Evolutionary conservation across 306 rosid species (phyloP).

Genomic region (Cucurbita ficifolia): DNA sequence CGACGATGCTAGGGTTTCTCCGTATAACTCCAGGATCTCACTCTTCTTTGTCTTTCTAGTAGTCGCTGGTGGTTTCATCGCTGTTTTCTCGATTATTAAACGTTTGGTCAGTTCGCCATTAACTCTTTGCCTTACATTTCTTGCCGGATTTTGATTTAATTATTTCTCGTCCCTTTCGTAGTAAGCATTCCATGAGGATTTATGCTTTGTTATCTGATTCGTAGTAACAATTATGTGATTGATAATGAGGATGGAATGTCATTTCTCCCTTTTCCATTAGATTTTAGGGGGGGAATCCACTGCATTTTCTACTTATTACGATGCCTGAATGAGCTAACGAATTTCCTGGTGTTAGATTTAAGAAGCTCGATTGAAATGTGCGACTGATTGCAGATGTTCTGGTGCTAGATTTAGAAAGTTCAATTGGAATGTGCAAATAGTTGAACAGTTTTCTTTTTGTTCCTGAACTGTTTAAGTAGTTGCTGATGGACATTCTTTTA

Average conservation of each 20-base stretch:
- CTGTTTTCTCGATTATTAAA: slow-evolving; percentile 37
- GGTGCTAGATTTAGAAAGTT: neutral
- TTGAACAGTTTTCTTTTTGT: neutral
- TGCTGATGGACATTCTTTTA: neutral
- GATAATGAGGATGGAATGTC: neutral
- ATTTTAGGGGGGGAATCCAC: neutral
- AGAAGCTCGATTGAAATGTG: neutral
- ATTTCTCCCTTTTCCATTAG: neutral
- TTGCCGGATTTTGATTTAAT: neutral
- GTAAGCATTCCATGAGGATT: neutral
- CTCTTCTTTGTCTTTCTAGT: slow-evolving; percentile 25
- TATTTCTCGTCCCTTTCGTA: neutral
- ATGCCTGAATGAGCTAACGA: neutral
- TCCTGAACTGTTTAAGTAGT: neutral
- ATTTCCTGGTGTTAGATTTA: neutral
- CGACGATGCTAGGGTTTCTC: slow-evolving; percentile 77
- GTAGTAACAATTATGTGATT: neutral
- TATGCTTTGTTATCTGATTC: neutral
- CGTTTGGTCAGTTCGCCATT: slow-evolving; percentile 38
- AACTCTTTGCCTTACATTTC: neutral
- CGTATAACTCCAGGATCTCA: slow-evolving; percentile 60
- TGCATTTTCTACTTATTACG: neutral
- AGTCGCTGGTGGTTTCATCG: slow-evolving; percentile 28
- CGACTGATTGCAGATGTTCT: neutral
- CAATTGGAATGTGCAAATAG: neutral